Base-by-base conservation (phyloP, 1,284 basidiomycete species). In the Xerocomus tenax region DNA sequence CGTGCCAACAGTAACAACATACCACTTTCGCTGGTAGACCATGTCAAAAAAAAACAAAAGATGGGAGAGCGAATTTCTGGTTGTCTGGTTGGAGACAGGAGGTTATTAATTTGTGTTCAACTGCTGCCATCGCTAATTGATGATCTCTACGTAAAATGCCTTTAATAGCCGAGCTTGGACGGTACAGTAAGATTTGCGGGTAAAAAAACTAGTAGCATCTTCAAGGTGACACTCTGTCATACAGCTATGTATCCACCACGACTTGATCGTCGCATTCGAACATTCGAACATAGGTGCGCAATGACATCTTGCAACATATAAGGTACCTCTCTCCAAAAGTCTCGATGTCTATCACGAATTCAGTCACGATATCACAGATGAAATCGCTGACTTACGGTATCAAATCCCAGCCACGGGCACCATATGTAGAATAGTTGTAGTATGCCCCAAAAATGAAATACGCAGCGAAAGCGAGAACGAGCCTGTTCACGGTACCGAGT, bases 301-400 rank as follows among this genome's bases (percentile, higher is more conserved):
- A 82, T 63, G 29, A 91, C 79, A 59, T 91, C 88, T 35, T 75
- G 74, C 30, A 89, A 64, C 78, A 91, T 84, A 59, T 87, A 89
- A 4, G 88, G 88, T 5, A 91, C 82, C 67, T 91, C 88, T 65
- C 81, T 72, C 87, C 87, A 90, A 68, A 91, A 88, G 63, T 90
- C 87, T 41, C 87, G 84, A 67, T 91, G 87, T 53, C 87, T 90
- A 57, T 39, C 9, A 45, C 16, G 36, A 51, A 43, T 50, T 50
- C 18, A 54, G 51, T 28, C 52, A 26, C 50, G 47, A 29, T 3
- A 35, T 38, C 51, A 44, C 10, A 21, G 34, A 13, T 5, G 40
- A 34, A 16, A 36, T 13, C 8, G 26, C 2, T 32, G 9, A 74
- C 83, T 62, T 64, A 88, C 84, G 87, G 87, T 63, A 91, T 81